These are phyloP conservation scores for Xylariaceae sp. DNA, from an alignment of 2,329 filamentous ascomycete species.

Conservation along the genomic window DNA sequence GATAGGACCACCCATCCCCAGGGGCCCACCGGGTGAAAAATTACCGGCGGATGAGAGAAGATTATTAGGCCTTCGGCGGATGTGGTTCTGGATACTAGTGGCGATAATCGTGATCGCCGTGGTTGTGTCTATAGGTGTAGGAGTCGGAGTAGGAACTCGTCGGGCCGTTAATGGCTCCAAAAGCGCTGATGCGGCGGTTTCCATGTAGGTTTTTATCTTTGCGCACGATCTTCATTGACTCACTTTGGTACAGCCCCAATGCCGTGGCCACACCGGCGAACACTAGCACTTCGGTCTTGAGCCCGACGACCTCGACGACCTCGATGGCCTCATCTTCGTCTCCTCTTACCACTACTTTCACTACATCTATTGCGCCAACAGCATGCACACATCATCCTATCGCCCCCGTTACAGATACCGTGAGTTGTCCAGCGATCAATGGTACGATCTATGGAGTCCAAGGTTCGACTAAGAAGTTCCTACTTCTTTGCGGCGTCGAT, in stretches of 20 bases:
- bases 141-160: conserved; percentile 32
- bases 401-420: conserved; percentile 26
- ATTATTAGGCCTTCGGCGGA: conserved; percentile 30
- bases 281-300: not conserved
- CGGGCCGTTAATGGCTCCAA: conserved; percentile 6
- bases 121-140: conserved; percentile 32
- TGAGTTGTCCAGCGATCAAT: conserved; percentile 40
- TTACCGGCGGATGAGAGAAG: conserved; percentile 15
- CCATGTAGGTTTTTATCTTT: conserved; percentile 25
- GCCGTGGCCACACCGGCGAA: conserved; percentile 6
- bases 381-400: conserved; percentile 21
- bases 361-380: conserved; percentile 14
- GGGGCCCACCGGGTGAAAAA: conserved; percentile 1
- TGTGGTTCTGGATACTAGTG: conserved; percentile 35
- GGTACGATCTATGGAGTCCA: conserved; percentile 41
- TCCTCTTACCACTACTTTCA: not conserved
- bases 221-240: not conserved
- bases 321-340: conserved; percentile 16
- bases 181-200: conserved; percentile 9
- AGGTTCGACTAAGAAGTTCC: conserved; percentile 38
- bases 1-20: conserved; percentile 5
- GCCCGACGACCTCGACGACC: conserved; percentile 7
- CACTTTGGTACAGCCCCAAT: conserved; percentile 9
- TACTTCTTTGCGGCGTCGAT: conserved; percentile 43
- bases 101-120: conserved; percentile 30